Conservation (phyloP, 2,329 filamentous ascomycete species). For the Xylariales sp. region DNA sequence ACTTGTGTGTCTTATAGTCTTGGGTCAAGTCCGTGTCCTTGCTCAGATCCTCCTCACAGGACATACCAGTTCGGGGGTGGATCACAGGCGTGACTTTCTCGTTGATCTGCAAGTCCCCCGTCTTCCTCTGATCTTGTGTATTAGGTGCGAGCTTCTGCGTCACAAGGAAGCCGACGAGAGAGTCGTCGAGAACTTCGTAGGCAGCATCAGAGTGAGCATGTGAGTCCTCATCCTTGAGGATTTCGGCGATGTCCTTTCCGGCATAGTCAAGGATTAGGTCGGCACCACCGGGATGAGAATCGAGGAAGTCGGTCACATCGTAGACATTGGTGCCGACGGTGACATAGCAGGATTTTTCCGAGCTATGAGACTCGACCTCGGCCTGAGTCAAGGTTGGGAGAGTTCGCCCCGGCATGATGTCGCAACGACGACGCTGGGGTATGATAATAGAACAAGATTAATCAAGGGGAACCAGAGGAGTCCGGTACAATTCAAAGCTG, state of each 20-base stretch:
- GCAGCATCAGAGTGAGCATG: conserved; percentile 90
- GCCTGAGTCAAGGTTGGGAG: conserved; percentile 84
- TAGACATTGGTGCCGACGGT: conserved; percentile 91
- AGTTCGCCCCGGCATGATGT: conserved; percentile 79
- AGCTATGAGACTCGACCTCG: conserved; percentile 86
- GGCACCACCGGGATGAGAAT: conserved; percentile 89
- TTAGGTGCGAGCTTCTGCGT: conserved; percentile 64
- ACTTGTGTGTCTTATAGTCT: conserved; percentile 93
- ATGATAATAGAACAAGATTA: background rate
- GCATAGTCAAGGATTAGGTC: conserved; percentile 91
- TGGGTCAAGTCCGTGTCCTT: conserved; percentile 80
- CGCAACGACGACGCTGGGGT: conserved; percentile 54
- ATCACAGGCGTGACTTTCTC: conserved; percentile 49
- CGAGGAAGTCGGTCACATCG: conserved; percentile 91
- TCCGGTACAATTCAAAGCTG: background rate
- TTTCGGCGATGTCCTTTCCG: conserved; percentile 84
- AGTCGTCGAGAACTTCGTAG: conserved; percentile 95
- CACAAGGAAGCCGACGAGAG: conserved; percentile 82
- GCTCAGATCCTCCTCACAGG: conserved; percentile 84
- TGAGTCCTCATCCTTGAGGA: conserved; percentile 84
- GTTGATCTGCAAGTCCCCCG: conserved; percentile 52
- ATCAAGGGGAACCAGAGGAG: background rate
- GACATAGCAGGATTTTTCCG: conserved; percentile 88
- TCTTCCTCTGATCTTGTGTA: conserved; percentile 50
- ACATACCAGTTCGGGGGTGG: conserved; percentile 84